Percentiles rank a stretch among this genome's conserved stretches.
These are phyloP conservation scores for Naganishia friedmannii DNA, from an alignment of 768 basidiomycete genomes.

Conservation along the genomic window DNA sequence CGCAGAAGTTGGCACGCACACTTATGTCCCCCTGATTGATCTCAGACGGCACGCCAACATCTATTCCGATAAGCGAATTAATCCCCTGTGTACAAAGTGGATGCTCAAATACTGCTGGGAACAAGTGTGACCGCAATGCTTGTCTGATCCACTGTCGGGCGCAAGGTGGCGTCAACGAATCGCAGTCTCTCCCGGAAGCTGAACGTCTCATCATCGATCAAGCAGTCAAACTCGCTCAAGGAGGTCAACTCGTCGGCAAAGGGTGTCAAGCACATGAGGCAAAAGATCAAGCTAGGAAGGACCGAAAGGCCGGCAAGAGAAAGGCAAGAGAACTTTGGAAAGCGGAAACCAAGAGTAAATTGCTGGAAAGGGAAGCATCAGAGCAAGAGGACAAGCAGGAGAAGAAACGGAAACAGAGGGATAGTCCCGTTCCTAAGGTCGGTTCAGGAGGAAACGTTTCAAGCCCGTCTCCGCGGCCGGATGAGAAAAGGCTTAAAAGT, in stretches of 20 bases:
- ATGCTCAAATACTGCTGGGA: constrained; percentile 42
- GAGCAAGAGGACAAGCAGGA: constrained; percentile 4
- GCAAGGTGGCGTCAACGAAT: constrained; percentile 33
- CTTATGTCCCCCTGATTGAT: background rate
- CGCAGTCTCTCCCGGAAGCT: constrained; percentile 32
- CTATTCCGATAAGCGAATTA: background rate
- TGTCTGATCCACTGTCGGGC: constrained; percentile 50
- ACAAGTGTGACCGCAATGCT: constrained; percentile 41
- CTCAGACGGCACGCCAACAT: constrained; percentile 22
- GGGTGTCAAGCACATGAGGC: constrained; percentile 52
- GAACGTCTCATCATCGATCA: constrained; percentile 20
- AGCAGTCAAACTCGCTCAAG: constrained; percentile 28
- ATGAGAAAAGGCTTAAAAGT: constrained; percentile 25
- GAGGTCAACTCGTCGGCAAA: constrained; percentile 41
- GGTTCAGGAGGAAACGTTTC: too few species aligned
- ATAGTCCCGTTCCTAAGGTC: background rate
- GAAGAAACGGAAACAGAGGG: constrained; percentile 19
- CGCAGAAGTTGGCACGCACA: background rate
- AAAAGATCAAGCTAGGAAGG: constrained; percentile 46
- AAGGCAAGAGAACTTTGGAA: constrained; percentile 24
- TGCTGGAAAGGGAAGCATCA: too few species aligned
- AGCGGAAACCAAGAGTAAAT: constrained; percentile 14
- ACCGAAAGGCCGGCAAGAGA: constrained; percentile 40
- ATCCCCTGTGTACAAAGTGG: background rate
- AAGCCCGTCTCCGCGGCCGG: constrained; percentile 6